Percentiles rank a stretch among this genome's conserved stretches.
phyloP scores from a whole-genome alignment of 306 rosid genomes.

The Cicer chorassanicum region DNA sequence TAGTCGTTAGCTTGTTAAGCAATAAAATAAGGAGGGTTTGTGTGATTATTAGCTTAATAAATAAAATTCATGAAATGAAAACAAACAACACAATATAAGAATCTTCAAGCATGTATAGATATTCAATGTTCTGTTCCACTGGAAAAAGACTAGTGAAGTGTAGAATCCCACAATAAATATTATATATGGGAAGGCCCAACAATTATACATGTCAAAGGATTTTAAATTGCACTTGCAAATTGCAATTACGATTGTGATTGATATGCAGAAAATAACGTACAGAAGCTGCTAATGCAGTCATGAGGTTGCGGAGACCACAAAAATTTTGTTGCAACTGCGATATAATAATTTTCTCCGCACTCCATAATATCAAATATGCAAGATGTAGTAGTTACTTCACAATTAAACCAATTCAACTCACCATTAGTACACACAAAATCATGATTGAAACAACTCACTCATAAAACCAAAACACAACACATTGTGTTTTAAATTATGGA shows the following conservation, averaged over 20 bases:
- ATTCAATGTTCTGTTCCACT: constrained; percentile 10
- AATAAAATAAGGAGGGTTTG: neutral
- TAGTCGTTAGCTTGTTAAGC: neutral
- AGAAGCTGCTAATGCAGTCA: neutral
- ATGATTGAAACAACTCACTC: constrained; percentile 6
- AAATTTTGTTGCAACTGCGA: no score
- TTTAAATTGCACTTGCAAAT: neutral
- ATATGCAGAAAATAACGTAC: neutral
- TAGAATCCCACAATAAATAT: neutral
- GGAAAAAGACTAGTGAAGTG: neutral
- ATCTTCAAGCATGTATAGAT: neutral
- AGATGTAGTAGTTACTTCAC: neutral
- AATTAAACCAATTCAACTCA: constrained; percentile 1
- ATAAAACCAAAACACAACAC: neutral
- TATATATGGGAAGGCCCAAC: neutral
- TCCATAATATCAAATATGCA: constrained; percentile 10
- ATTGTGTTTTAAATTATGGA: neutral
- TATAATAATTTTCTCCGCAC: neutral
- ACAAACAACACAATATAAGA: constrained; percentile 1
- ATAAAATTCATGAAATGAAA: constrained; percentile 8
- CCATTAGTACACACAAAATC: neutral
- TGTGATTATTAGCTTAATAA: neutral
- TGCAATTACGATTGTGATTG: neutral
- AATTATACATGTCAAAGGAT: neutral
- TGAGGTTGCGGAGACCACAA: neutral